Evolutionary conservation across 192 early-diverging fungal genomes (phyloP), one percentile per base, ranked within the genome.

Genomic region (Helicostylum pulchrum): DNA sequence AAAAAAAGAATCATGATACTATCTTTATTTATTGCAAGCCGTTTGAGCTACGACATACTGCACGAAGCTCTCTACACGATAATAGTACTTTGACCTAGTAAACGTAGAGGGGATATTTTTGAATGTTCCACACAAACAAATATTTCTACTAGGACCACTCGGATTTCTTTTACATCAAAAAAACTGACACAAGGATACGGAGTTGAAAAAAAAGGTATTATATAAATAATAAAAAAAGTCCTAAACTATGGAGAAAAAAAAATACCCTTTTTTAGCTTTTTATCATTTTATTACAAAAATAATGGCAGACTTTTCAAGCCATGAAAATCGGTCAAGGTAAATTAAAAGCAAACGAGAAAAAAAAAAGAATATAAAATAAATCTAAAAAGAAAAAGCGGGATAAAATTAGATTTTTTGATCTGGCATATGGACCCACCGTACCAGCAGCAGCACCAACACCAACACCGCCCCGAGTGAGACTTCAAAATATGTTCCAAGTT

Each of bases 331-430:
- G 32, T n/a, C 53, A 34, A 14, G 34, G 14, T 32, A 32, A 15
- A 36, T 14, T 32, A 32, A 53, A 53, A 26, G 2, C 21, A 30
- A 21, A 3, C 51, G 8, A 53, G 4, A 47, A 47, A 15, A 47
- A 2, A 15, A 47, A 47, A 47, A 47, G 9, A 53, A 21, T 4
- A 6, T 53, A 50, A 17, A 20, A 20, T 50, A 9, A 21, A 23
- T 50, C 4, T 21, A 17, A n/a, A n/a, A 10, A 21, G 17, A 52
- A 26, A 7, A 19, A 20, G 17, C 7, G 1, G 26, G n/a, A n/a
- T 26, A 26, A 26, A n/a, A 2, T 53, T 55, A 55, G 53, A 17
- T 55, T 55, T 55, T 55, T 34, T 55, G 53, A 55, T 55, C 31
- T 55, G 34, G 31, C 26, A 3, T 17, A 32, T 19, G 7, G 8